These are phyloP conservation scores for Talaromyces ruber DNA, from an alignment of 495 filamentous ascomycete genomes.

Conservation along the genomic window DNA sequence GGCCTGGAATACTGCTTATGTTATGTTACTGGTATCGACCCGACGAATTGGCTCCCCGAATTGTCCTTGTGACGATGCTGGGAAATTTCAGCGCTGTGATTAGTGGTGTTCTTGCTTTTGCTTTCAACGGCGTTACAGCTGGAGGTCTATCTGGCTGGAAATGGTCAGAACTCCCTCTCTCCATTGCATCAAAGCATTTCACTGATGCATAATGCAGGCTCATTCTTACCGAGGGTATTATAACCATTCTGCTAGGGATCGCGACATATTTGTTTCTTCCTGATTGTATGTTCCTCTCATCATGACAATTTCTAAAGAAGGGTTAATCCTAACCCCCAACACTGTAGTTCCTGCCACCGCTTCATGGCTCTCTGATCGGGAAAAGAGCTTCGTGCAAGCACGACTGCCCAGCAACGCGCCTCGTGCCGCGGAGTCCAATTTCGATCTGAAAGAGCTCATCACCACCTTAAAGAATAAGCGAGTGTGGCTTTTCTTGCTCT, in stretches of 20 bases:
- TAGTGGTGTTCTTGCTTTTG: slow-evolving; percentile 32
- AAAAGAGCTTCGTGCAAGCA: slow-evolving; percentile 34
- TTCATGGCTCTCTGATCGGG: slow-evolving; percentile 29
- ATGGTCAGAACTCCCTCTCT: slow-evolving; percentile 15
- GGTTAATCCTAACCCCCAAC: background rate
- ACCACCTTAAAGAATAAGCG: slow-evolving; percentile 21
- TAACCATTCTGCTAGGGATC: slow-evolving; percentile 24
- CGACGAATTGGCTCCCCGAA: slow-evolving; percentile 30
- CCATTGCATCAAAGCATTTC: too few relatives aligned
- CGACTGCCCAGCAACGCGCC: slow-evolving; percentile 29
- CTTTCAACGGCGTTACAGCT: slow-evolving; percentile 22
- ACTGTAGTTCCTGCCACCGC: slow-evolving; percentile 27
- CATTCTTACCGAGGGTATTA: slow-evolving; percentile 28
- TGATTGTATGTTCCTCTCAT: slow-evolving; percentile 20
- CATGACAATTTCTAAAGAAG: background rate
- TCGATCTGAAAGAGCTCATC: slow-evolving; percentile 24
- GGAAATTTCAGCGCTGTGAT: slow-evolving; percentile 13
- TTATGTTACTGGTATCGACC: slow-evolving; percentile 37
- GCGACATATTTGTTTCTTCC: slow-evolving; percentile 27
- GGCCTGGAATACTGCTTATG: slow-evolving; percentile 30
- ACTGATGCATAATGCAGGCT: slow-evolving; percentile 13
- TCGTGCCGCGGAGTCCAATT: slow-evolving; percentile 26
- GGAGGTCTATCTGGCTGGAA: slow-evolving; percentile 32
- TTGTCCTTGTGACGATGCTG: slow-evolving; percentile 3
- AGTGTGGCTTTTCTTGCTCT: slow-evolving; percentile 22